phyloP scores from a whole-genome alignment of 331 rosid species.

The Ulmus americana region DNA sequence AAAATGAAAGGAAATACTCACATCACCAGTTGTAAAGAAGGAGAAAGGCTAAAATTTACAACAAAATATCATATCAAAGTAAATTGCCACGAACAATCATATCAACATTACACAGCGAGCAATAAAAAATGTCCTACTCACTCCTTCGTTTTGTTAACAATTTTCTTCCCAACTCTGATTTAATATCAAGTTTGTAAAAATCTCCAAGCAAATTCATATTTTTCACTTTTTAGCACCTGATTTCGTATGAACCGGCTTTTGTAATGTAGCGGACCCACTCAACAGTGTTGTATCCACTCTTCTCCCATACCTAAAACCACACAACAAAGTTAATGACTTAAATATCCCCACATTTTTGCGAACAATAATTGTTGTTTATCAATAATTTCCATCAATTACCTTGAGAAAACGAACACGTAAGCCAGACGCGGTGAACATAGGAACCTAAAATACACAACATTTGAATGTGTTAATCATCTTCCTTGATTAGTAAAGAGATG shows the following conservation, averaged over 20 bases:
- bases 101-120: constrained; percentile 20
- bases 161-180: constrained; percentile 6
- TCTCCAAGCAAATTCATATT: constrained; percentile 23
- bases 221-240: constrained; percentile 62
- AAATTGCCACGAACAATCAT: constrained; percentile 22
- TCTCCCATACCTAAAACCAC: constrained; percentile 81
- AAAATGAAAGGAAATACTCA: not conserved
- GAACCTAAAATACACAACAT: constrained; percentile 56
- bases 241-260: constrained; percentile 84
- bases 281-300: constrained; percentile 91
- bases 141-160: constrained; percentile 4
- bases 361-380: not conserved
- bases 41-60: constrained; percentile 31
- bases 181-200: constrained; percentile 18
- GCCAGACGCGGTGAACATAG: constrained; percentile 96
- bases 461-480: constrained; percentile 1
- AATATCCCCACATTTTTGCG: not conserved
- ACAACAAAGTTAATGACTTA: constrained; percentile 9
- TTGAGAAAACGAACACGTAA: constrained; percentile 90
- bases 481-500: not conserved
- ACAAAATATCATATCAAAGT: constrained; percentile 15
- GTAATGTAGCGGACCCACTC: constrained; percentile 98
- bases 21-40: constrained; percentile 8
- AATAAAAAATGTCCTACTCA: constrained; percentile 15
- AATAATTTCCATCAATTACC: constrained; percentile 35